phyloP scores from a whole-genome alignment of 768 basidiomycete genomes.

The Hydnomerulius pinastri region DNA sequence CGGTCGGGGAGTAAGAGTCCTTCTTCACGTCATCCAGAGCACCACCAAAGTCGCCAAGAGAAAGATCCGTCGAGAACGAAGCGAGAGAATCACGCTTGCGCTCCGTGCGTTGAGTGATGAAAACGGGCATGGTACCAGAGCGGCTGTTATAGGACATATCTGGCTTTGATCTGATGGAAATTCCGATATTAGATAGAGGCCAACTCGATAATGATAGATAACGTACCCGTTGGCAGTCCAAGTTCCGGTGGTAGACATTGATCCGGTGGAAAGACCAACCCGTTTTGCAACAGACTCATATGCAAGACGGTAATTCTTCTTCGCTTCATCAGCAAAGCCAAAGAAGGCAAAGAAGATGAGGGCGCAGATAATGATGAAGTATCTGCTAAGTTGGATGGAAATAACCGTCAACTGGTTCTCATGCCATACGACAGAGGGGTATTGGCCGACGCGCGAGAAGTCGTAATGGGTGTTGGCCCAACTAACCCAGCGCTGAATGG shows the following conservation, averaged over 20 bases:
- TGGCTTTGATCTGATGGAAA: conserved; percentile 20
- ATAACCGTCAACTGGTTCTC: conserved; percentile 7
- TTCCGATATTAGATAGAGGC: background rate
- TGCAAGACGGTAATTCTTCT: conserved; percentile 51
- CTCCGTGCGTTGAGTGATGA: conserved; percentile 45
- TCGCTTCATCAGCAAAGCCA: conserved; percentile 69
- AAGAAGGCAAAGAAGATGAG: conserved; percentile 70
- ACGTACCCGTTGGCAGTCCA: conserved; percentile 31
- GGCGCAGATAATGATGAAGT: conserved; percentile 49
- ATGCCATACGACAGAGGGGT: conserved; percentile 47
- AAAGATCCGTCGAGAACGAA: conserved; percentile 48
- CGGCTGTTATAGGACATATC: conserved; percentile 22
- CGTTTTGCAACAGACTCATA: conserved; percentile 39
- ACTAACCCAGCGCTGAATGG: conserved; percentile 40
- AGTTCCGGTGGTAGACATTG: conserved; percentile 22
- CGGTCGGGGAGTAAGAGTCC: conserved; percentile 21
- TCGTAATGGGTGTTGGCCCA: conserved; percentile 50
- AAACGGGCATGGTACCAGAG: conserved; percentile 41
- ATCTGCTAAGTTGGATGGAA: conserved; percentile 46
- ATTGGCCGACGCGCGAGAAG: conserved; percentile 39
- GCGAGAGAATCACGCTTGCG: conserved; percentile 50
- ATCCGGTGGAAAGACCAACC: conserved; percentile 34
- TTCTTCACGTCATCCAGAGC: conserved; percentile 30
- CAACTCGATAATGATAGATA: background rate
- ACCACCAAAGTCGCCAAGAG: conserved; percentile 43